Percentiles rank a stretch among this genome's conserved stretches.
phyloP scores from a whole-genome alignment of 148 eudicot species.

The Heliamphora exappendiculata region DNA sequence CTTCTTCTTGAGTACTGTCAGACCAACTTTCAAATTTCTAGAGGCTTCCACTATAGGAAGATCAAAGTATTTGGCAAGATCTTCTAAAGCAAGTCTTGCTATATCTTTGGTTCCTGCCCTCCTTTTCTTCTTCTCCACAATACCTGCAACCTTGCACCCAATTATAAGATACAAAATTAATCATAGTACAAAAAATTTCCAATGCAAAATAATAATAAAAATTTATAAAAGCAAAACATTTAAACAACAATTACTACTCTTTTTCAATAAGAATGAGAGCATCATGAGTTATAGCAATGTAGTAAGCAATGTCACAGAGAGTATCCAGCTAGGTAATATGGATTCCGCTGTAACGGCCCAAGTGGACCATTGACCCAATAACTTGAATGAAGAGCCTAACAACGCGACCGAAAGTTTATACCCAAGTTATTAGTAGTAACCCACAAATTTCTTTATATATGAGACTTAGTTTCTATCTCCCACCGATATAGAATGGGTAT shows the following conservation, averaged over 20 bases:
- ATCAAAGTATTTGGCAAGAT: constrained; percentile 49
- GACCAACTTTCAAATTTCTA: constrained; percentile 52
- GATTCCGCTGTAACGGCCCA: neutral
- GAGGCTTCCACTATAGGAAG: constrained; percentile 66
- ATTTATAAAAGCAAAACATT: too few species aligned
- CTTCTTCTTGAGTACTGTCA: constrained; percentile 64
- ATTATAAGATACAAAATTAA: neutral
- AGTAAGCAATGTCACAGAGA: neutral
- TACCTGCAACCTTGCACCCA: constrained; percentile 15
- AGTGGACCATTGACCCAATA: too few species aligned
- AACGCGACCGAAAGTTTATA: too few species aligned
- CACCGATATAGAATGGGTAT: too few species aligned
- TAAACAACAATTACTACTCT: neutral
- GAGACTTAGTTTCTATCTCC: too few species aligned
- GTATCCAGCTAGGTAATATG: neutral
- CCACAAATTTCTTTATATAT: too few species aligned
- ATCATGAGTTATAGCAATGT: neutral
- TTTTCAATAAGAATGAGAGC: neutral
- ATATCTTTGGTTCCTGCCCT: constrained; percentile 20
- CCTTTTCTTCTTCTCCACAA: constrained; percentile 18
- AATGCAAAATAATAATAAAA: neutral
- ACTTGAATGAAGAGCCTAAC: too few species aligned
- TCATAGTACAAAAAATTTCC: neutral
- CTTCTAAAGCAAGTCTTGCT: constrained; percentile 22
- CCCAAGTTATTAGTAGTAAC: too few species aligned